Percentiles rank a stretch among this genome's conserved stretches.
These are phyloP conservation scores for Aspergillus ruber DNA, from an alignment of 2,329 filamentous ascomycete genomes.

Conservation along the genomic window DNA sequence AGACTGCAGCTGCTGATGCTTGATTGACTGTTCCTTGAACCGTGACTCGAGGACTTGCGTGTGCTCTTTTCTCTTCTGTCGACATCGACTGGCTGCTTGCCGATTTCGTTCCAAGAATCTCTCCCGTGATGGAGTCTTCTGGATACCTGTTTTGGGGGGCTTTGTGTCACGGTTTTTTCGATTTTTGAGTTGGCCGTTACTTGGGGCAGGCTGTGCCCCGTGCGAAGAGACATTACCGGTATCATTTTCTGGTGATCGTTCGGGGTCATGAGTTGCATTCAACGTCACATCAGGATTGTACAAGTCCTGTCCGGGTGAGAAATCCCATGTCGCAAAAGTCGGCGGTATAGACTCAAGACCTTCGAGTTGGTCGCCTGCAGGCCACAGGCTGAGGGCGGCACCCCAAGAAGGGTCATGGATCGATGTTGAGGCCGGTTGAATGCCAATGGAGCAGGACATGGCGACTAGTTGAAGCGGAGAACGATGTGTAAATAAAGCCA, in stretches of 20 bases:
- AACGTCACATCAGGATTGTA: constrained; percentile 17
- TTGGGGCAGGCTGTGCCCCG: no score
- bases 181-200: no score
- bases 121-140: constrained; percentile 24
- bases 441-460: constrained; percentile 1
- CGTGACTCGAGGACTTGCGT: constrained; percentile 44
- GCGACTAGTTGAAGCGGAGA: constrained; percentile 8
- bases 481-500: constrained; percentile 5
- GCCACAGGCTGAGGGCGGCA: constrained; percentile 23
- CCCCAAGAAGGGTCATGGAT: constrained; percentile 15
- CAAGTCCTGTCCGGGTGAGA: constrained; percentile 18
- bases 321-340: constrained; percentile 19
- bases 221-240: no score
- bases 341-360: constrained; percentile 24
- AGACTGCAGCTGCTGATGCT: constrained; percentile 23
- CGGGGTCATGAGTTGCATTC: constrained; percentile 17
- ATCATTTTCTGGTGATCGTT: constrained; percentile 26
- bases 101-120: constrained; percentile 55
- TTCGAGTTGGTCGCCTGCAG: constrained; percentile 27
- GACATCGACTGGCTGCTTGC: constrained; percentile 54
- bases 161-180: no score
- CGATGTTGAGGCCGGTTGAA: no score
- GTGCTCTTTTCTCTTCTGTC: constrained; percentile 57
- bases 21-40: constrained; percentile 29
- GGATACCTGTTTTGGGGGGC: no score